Percentiles rank a stretch among this genome's conserved stretches.
These are phyloP conservation scores for Fraxinus greggii DNA, from an alignment of 305 asterid species.

Conservation along the genomic window DNA sequence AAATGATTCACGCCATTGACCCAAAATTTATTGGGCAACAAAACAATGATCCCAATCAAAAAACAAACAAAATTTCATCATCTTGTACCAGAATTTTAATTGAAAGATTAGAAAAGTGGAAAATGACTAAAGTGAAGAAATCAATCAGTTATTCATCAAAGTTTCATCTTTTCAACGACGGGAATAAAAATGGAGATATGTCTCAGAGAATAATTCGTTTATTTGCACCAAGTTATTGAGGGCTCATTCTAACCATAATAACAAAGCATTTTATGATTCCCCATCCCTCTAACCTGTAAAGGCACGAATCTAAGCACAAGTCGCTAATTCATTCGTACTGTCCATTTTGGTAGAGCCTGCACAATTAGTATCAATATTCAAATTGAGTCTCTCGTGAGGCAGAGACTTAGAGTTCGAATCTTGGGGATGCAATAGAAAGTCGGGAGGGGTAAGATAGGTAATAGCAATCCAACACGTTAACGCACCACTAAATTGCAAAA, in stretches of 20 bases:
- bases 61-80: not conserved
- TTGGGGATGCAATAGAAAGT: not conserved
- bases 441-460: not conserved
- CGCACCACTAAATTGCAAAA: conserved; percentile 18
- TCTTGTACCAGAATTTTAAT: not conserved
- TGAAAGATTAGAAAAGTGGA: not conserved
- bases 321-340: not conserved
- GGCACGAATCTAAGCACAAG: not conserved
- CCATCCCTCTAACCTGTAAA: not conserved
- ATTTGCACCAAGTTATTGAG: not conserved
- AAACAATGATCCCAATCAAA: not conserved
- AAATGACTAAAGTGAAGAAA: not conserved
- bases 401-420: not conserved
- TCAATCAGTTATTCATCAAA: not conserved
- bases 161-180: not conserved
- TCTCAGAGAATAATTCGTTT: not conserved
- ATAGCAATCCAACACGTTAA: not conserved
- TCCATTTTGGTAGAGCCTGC: not conserved
- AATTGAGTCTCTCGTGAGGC: too few species aligned
- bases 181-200: not conserved
- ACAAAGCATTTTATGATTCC: conserved; percentile 8
- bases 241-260: not conserved
- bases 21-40: not conserved
- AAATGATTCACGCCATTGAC: not conserved
- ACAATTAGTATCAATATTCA: not conserved